Conservation (phyloP, 1,284 basidiomycete genomes). For the Ceratorhiza oryzae-sativae region DNA sequence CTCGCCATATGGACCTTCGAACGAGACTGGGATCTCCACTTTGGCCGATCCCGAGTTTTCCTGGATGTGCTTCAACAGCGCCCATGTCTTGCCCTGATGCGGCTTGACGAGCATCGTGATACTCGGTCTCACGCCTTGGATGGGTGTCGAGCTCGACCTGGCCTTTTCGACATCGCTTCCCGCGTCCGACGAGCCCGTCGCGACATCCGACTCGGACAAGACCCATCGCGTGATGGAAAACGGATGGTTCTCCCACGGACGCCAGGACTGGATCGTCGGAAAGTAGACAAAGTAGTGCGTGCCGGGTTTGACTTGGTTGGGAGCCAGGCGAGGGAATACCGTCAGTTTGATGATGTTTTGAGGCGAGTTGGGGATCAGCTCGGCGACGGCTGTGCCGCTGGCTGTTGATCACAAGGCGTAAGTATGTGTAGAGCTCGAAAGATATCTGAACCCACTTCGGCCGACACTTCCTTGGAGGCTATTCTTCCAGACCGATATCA, state of each 20-base stretch:
- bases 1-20: conserved; percentile 36
- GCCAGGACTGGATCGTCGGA: conserved; percentile 7
- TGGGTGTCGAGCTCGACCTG: too few species aligned
- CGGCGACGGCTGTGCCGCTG: background rate
- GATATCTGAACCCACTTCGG: background rate
- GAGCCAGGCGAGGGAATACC: background rate
- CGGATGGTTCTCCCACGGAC: conserved; percentile 38
- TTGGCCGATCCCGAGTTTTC: background rate
- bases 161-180: conserved; percentile 5
- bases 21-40: conserved; percentile 1
- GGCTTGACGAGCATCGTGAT: conserved; percentile 27
- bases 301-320: background rate
- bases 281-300: conserved; percentile 32
- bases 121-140: background rate
- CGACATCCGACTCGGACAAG: background rate
- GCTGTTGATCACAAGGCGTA: background rate
- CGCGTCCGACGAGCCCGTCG: background rate
- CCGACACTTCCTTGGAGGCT: conserved; percentile 11
- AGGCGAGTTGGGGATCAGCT: conserved; percentile 8
- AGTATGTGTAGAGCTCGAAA: background rate
- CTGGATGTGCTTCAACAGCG: background rate
- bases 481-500: background rate
- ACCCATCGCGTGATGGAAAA: conserved; percentile 28
- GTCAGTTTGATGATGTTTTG: conserved; percentile 22
- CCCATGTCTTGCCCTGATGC: background rate